A percentile compares a stretch with the other conserved stretches of the same genome.
phyloP scores from a whole-genome alignment of 805 yeast genomes.

The Lipomyces mesembrius region DNA sequence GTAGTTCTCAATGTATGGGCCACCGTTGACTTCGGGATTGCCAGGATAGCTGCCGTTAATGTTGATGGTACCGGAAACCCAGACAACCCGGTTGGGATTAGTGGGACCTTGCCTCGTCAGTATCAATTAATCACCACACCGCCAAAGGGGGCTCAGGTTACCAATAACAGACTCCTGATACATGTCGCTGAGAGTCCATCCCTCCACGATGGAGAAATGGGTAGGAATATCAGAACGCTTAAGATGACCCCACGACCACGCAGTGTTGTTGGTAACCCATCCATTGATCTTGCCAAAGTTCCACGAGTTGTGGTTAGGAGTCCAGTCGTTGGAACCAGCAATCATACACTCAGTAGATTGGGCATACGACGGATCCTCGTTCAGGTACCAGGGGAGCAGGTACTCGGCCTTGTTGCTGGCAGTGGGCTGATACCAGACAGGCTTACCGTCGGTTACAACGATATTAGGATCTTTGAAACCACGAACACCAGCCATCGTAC shows the following conservation, averaged over 20 bases:
- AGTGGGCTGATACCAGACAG: conserved; percentile 31
- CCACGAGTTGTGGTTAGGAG: conserved; percentile 40
- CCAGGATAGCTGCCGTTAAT: conserved; percentile 37
- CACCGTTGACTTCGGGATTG: conserved; percentile 35
- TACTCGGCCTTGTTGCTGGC: conserved; percentile 24
- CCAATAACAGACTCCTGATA: conserved; percentile 40
- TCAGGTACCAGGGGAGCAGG: conserved; percentile 39
- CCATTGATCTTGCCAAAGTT: conserved; percentile 38
- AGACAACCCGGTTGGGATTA: conserved; percentile 39
- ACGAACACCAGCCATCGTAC: conserved; percentile 42
- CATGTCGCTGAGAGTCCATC: conserved; percentile 42
- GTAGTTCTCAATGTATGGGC: conserved; percentile 39
- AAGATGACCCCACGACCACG: conserved; percentile 39
- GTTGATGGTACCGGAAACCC: conserved; percentile 41
- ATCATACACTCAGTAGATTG: conserved; percentile 39
- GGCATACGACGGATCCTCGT: conserved; percentile 32
- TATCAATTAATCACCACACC: background rate
- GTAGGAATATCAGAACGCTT: conserved; percentile 39
- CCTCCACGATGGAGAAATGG: conserved; percentile 40
- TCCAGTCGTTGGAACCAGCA: conserved; percentile 43
- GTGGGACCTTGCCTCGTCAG: conserved; percentile 34
- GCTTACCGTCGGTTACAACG: conserved; percentile 16
- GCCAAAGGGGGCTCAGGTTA: background rate
- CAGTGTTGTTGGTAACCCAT: conserved; percentile 41
- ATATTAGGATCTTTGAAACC: conserved; percentile 42